phyloP scores from a whole-genome alignment of 495 filamentous ascomycete species.

The Physcia stellaris region DNA sequence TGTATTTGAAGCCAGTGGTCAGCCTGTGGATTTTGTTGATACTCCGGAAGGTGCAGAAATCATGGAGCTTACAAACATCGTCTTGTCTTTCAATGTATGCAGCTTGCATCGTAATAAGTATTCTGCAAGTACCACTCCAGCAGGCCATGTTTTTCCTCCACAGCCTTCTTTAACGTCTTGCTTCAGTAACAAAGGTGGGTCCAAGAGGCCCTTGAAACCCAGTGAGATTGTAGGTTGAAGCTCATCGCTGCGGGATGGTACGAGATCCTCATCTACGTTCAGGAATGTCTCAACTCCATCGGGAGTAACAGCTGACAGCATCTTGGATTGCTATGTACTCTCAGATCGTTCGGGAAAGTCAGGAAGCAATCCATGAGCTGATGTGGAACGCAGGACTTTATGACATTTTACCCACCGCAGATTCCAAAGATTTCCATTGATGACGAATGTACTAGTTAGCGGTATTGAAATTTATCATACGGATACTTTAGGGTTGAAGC shows the following conservation, averaged over 20 bases:
- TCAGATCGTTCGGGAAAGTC: no score
- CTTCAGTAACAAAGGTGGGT: slow-evolving; percentile 54
- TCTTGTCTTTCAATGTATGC: slow-evolving; percentile 42
- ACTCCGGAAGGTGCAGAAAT: neutral
- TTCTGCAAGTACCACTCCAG: slow-evolving; percentile 72
- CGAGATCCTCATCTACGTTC: slow-evolving; percentile 56
- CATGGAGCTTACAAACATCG: slow-evolving; percentile 49
- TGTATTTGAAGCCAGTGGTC: neutral
- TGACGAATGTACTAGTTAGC: no score
- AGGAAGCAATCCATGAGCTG: no score
- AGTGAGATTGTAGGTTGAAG: slow-evolving; percentile 46
- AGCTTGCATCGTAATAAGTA: slow-evolving; percentile 64
- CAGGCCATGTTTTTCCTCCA: slow-evolving; percentile 88
- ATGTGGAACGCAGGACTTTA: no score
- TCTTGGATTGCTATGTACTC: no score
- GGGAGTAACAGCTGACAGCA: no score
- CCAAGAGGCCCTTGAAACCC: slow-evolving; percentile 62
- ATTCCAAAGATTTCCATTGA: no score
- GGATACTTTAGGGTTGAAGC: no score
- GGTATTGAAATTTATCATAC: no score
- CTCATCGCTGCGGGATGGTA: slow-evolving; percentile 51
- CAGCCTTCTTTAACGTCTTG: slow-evolving; percentile 80
- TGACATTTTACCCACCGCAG: no score
- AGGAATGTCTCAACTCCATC: no score
- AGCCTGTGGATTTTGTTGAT: slow-evolving; percentile 3